Evolutionary conservation across 1,284 basidiomycete species (phyloP), one percentile per base, ranked within the genome.

Genomic region (Stygiomarasmius scandens): DNA sequence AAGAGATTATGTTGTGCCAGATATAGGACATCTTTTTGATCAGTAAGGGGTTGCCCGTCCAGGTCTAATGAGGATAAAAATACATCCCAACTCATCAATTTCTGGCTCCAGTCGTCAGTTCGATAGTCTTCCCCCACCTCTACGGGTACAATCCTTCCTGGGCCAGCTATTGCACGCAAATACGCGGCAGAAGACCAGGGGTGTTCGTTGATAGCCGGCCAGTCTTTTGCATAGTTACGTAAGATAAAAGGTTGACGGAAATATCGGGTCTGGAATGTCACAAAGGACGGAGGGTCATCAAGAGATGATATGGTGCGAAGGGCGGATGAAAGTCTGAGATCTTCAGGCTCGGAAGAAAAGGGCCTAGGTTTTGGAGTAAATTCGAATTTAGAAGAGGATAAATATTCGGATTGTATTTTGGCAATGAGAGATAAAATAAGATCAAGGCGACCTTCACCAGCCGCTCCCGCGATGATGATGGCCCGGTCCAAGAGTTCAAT

Each of bases 1-100:
- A 96, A 80, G 6, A 99, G 81, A 62, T 87, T 83, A 71, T 98
- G 89, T 67, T 99, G 96, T 0, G 96, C 96, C 32, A 98, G 84
- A 71, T 99, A 99, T n/a, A 89, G 66, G 12, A 78, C 66, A 2
- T 77, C 69, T 22, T 61, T 63, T 32, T 63, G 54, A 44, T 63
- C 43, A 2, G 59, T 54, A n/a, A 61, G 49, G 32, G 63, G 54
- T 38, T 72, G 65, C 49, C 74, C 74, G 45, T 78, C 67, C 58
- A 77, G 77, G 48, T 83, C 77, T 8, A 92, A 77, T 14, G 74
- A 73, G 4, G 72, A 59, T 12, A 95, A 76, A 67, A 98, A 95
- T 2, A 77, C 78, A 32, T 90, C 86, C 87, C 94, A 97, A 22
- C 72, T 66, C 70, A 97, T 83, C 57, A 98, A 79, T 59, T 74